These are phyloP conservation scores for Serendipita sp. DNA, from an alignment of 1,284 basidiomycete genomes.

Conservation along the genomic window DNA sequence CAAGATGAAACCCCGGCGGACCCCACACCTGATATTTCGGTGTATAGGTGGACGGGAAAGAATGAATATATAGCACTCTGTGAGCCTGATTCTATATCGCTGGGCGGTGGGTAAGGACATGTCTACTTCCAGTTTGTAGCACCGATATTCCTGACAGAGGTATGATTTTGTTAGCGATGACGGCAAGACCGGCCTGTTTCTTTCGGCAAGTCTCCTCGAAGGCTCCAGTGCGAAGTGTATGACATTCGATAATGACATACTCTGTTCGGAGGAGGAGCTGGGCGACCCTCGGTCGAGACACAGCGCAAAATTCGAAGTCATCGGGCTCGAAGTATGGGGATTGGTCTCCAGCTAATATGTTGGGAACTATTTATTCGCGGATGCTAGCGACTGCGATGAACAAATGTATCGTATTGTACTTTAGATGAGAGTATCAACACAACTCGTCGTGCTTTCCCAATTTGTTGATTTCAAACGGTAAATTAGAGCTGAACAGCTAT, in stretches of 20 bases:
- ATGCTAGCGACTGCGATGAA: no score
- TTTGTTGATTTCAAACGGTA: no score
- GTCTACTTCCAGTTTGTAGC: conserved; percentile 10
- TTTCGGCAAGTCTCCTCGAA: conserved; percentile 71
- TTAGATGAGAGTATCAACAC: no score
- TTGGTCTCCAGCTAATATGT: not conserved
- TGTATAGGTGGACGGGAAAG: conserved; percentile 78
- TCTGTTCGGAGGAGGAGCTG: conserved; percentile 32
- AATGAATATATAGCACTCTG: conserved; percentile 88
- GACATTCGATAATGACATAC: conserved; percentile 76
- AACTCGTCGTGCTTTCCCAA: no score
- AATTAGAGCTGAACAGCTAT: no score
- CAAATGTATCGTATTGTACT: no score
- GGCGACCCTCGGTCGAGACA: not conserved
- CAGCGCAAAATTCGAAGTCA: not conserved
- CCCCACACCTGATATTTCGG: conserved; percentile 27
- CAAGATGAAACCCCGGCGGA: conserved; percentile 21
- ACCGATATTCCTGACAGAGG: not conserved
- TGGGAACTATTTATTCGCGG: no score
- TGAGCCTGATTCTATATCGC: conserved; percentile 65
- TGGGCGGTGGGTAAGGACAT: conserved; percentile 72
- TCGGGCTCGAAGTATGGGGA: conserved; percentile 5
- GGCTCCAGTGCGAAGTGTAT: conserved; percentile 76
- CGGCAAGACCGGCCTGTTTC: conserved; percentile 75
- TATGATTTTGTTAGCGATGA: conserved; percentile 35